Base-by-base conservation (phyloP, 306 rosid genomes). In the Cercis canadensis region DNA sequence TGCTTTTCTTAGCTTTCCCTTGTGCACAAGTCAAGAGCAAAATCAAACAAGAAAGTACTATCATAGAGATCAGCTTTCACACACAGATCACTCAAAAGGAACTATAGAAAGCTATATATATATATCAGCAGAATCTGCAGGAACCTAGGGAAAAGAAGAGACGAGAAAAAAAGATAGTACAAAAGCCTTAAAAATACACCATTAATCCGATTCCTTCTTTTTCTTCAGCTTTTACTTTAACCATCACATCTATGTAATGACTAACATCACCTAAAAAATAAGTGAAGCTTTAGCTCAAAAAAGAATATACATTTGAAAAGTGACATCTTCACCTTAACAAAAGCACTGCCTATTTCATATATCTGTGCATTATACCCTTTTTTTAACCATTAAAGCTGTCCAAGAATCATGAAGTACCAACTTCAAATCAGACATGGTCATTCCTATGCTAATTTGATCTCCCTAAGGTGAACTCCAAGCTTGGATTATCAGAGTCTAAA, bases 401-500 rank as follows among this genome's bases (percentile, higher is more conserved):
- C 75, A 55, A 67, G 72, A 60, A 69, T 65, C 13, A 54, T 54
- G 18, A 33, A 62, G 57, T 33, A 56, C 36, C 59, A 40, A 12
- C 37, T 7, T 50, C 33, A 54, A 64, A 57, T 78, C 62, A 79
- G 65, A 75, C 83, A 50, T 49, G 81, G 64, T 81, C 87, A 62
- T 71, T 81, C 79, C 31, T 61, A 37, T 76, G 69, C 79, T 84
- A 87, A 70, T 74, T 80, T 33, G 83, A 62, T 75, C 88, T 83
- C 43, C 92, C 96, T 73, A 87, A 84, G 65, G 90, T 82, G 70
- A 92, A 80, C 78, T 89, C 97, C 81, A 85, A 82, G 83, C 84
- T 84, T 77, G 90, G 90, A 68, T 66, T 84, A 33, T 80, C 77
- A 40, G 69, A 71, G 4, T 82, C 82, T 29, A 72, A 45, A 69